These are phyloP conservation scores for Silene conica DNA, from an alignment of 148 eudicot genomes.

Conservation along the genomic window DNA sequence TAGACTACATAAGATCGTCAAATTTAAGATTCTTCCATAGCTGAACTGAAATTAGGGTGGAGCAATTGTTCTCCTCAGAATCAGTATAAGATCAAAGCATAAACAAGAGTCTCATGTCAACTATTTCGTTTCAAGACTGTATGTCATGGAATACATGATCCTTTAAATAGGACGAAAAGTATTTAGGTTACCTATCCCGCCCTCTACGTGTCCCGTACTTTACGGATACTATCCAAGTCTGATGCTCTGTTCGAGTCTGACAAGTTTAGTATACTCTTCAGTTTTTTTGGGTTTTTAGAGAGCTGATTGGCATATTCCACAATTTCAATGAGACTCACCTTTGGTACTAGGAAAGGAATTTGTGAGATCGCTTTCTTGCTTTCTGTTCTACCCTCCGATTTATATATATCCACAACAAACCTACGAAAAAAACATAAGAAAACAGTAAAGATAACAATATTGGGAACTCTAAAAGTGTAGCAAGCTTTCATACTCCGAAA, in stretches of 20 bases:
- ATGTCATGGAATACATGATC: background rate
- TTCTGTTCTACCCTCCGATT: slow-evolving; percentile 39
- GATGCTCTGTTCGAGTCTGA: background rate
- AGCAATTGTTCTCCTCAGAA: background rate
- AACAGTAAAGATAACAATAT: background rate
- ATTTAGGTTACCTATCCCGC: background rate
- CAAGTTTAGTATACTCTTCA: background rate
- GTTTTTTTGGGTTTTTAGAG: too few relatives aligned
- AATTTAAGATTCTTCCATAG: background rate
- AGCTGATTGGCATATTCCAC: background rate
- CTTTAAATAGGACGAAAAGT: background rate
- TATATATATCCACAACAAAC: slow-evolving; percentile 51
- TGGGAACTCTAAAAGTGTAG: too few relatives aligned
- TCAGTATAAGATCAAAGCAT: background rate
- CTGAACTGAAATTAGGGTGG: background rate
- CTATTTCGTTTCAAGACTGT: background rate
- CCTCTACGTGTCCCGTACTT: background rate
- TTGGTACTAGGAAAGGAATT: slow-evolving; percentile 60
- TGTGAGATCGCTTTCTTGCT: slow-evolving; percentile 20
- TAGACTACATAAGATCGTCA: background rate
- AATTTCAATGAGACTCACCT: slow-evolving; percentile 31
- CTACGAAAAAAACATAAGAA: slow-evolving; percentile 46
- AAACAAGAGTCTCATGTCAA: background rate
- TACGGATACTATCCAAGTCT: background rate
- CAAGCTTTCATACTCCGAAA: too few relatives aligned